These are phyloP conservation scores for Boletus tylopilopsis DNA, from an alignment of 768 basidiomycete genomes.

Conservation along the genomic window DNA sequence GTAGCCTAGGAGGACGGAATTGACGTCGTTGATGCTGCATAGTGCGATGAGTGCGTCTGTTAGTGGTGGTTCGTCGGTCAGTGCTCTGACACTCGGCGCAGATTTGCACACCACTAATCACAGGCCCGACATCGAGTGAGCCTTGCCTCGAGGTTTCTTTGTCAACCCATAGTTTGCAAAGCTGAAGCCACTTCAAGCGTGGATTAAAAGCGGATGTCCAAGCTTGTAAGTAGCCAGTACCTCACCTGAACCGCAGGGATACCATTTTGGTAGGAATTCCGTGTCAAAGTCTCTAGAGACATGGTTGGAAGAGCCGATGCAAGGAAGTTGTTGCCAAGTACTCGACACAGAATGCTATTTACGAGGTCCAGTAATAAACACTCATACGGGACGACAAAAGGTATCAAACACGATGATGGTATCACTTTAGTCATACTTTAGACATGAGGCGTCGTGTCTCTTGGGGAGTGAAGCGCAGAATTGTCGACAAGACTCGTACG, in stretches of 20 bases:
- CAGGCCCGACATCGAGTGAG: constrained; percentile 42
- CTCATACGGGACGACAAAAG: background rate
- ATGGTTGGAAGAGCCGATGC: too few relatives aligned
- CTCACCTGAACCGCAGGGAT: constrained; percentile 60
- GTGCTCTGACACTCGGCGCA: background rate
- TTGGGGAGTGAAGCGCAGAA: constrained; percentile 91
- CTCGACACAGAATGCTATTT: background rate
- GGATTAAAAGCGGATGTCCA: constrained; percentile 1
- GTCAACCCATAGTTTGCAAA: constrained; percentile 60
- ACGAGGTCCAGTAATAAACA: background rate
- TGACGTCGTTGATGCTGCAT: constrained; percentile 66
- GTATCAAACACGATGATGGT: background rate
- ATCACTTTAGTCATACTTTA: constrained; percentile 54
- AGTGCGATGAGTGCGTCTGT: constrained; percentile 68
- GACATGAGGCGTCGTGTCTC: constrained; percentile 87
- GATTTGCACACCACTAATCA: constrained; percentile 52
- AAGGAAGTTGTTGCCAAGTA: too few relatives aligned
- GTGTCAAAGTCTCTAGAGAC: constrained; percentile 67
- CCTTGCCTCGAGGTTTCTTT: constrained; percentile 41
- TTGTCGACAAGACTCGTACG: constrained; percentile 86
- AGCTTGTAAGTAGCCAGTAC: constrained; percentile 1
- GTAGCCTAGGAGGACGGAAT: constrained; percentile 64
- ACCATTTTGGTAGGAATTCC: constrained; percentile 72
- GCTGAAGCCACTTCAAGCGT: constrained; percentile 56
- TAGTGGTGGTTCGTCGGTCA: background rate